Evolutionary conservation across 31 red algal genomes (phyloP), one percentile per base, ranked within the genome.

Genomic region (Porphyra umbilicalis): DNA sequence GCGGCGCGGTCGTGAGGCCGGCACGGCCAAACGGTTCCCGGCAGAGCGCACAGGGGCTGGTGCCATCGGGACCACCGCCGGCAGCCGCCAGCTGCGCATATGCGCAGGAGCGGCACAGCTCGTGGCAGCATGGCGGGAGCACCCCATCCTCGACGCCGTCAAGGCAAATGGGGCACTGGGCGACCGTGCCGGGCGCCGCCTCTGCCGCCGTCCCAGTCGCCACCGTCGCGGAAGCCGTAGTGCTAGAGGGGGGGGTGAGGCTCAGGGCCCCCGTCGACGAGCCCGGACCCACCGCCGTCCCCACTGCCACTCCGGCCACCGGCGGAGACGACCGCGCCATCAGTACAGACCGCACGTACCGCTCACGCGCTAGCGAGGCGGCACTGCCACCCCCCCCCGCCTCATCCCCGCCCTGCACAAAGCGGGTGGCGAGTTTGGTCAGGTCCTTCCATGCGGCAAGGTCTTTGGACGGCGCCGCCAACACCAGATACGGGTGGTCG

Each of bases 401-500:
- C 25, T 4, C 57, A 29, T 4, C 57, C 13, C 88, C 87, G 42
- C 80, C 85, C 34, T 86, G 67, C 33, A 89, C 35, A 75, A 96
- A 92, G 37, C 85, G 81, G 32, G 81, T 82, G 38, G 84, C 87
- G 34, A 96, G 75, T 82, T 92, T 92, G 44, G 92, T 82, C 87
- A 79, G 80, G 79, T 96, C 94, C 46, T 90, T 89, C 77, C 89
- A 74, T 8, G 88, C 84, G 16, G 39, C 44, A 6, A 82, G 78
- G 77, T 96, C 94, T 76, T 92, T 92, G 77, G 83, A 84, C 67
- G 89, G 94, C 35, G 88, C 80, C 9, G 91, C 88, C 32, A 96
- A 83, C 36, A 97, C 86, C 35, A 99, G 86, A 77, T 92, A 94
- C 10, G 90, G 90, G 86, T 99, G 98, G 82, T 95, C 86, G 83